Evolutionary conservation across 768 basidiomycete species (phyloP).

Genomic region (Mycena olivaceomarginata): DNA sequence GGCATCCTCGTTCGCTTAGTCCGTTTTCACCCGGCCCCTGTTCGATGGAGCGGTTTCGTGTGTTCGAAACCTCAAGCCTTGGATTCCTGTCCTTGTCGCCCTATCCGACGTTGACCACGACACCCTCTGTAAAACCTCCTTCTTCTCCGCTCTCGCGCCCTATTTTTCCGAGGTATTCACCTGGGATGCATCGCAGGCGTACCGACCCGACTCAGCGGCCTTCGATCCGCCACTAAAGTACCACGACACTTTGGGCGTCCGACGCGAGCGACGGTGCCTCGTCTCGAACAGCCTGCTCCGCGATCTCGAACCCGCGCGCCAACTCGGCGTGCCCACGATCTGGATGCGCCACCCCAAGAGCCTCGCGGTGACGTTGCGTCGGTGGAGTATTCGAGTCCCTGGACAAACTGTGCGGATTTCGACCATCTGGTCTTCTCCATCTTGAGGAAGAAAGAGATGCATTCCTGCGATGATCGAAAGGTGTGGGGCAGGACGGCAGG

Average conservation of each 20-base stretch:
- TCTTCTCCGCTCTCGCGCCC: neutral
- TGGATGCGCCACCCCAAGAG: slow-evolving; percentile 2
- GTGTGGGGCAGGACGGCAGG: too few species aligned
- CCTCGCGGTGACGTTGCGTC: neutral
- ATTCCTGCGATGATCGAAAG: too few species aligned
- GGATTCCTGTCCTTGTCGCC: too few species aligned
- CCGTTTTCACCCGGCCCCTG: too few species aligned
- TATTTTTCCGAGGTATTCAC: slow-evolving; percentile 4
- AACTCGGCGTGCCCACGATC: neutral
- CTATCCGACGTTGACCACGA: too few species aligned
- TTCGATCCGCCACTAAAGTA: neutral
- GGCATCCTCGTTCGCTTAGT: too few species aligned
- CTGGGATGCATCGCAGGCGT: neutral
- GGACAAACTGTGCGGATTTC: too few species aligned
- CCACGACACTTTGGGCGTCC: slow-evolving; percentile 3
- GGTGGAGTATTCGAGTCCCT: neutral
- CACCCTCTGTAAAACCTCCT: too few species aligned
- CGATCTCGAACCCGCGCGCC: neutral
- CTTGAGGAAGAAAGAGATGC: too few species aligned
- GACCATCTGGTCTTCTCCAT: too few species aligned
- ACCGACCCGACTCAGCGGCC: neutral
- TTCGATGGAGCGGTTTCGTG: too few species aligned
- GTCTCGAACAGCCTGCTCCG: slow-evolving; percentile 10
- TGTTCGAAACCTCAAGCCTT: too few species aligned
- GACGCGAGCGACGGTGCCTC: neutral